A percentile compares a stretch with the other conserved stretches of the same genome.
These are phyloP conservation scores for Fusarium sp. DNA, from an alignment of 2,329 filamentous ascomycete genomes.

Conservation along the genomic window DNA sequence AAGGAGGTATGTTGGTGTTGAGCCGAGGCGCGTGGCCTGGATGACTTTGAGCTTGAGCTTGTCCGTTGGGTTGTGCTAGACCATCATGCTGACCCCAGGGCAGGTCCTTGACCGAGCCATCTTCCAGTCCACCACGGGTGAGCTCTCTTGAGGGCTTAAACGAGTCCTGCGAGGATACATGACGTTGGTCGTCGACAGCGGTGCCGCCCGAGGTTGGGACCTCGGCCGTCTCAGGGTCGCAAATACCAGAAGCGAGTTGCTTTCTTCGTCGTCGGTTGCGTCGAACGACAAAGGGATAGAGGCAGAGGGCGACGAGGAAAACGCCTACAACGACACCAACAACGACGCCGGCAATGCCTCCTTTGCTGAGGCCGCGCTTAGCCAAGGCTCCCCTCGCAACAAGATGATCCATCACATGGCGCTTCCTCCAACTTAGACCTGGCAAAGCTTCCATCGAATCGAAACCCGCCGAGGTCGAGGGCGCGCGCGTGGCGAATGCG, in stretches of 20 bases:
- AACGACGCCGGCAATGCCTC: conserved; percentile 53
- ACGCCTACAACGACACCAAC: conserved; percentile 52
- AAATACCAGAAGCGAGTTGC: conserved; percentile 31
- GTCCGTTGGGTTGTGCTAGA: conserved; percentile 26
- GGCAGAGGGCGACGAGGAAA: conserved; percentile 51
- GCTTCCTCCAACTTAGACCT: conserved; percentile 37
- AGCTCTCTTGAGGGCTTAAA: conserved; percentile 48
- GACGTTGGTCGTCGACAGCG: conserved; percentile 42
- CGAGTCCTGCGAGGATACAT: conserved; percentile 54
- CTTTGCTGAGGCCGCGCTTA: conserved; percentile 49
- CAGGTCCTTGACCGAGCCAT: conserved; percentile 43
- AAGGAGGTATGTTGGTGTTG: conserved; percentile 28
- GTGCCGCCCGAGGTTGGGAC: conserved; percentile 27
- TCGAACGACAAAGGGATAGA: conserved; percentile 55
- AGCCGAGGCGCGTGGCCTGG: conserved; percentile 25
- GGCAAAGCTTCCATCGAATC: conserved; percentile 40
- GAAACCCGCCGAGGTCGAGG: conserved; percentile 14
- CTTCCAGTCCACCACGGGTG: conserved; percentile 43
- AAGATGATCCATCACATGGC: conserved; percentile 39
- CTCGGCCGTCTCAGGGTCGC: conserved; percentile 49
- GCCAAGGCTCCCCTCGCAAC: conserved; percentile 30
- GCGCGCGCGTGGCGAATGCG: conserved; percentile 25
- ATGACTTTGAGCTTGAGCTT: conserved; percentile 13
- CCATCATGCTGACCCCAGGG: conserved; percentile 41
- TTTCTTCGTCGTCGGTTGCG: conserved; percentile 46